These are phyloP conservation scores for Zygoascus ofunaensis DNA, from an alignment of 805 yeast genomes.

Conservation along the genomic window DNA sequence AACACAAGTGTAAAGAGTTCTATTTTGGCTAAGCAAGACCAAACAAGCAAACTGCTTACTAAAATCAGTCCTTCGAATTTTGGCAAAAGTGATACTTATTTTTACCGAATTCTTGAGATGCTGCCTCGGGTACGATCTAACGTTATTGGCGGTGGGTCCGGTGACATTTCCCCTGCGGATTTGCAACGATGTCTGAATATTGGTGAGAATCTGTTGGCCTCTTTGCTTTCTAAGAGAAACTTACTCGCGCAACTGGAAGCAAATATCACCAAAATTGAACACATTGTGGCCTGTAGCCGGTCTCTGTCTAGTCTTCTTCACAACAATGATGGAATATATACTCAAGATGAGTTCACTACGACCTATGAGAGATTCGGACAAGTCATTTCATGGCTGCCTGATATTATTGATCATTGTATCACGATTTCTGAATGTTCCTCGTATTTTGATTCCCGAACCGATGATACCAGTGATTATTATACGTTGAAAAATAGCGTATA, in stretches of 20 bases:
- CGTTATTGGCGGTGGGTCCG: slow-evolving; percentile 47
- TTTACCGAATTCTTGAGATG: slow-evolving; percentile 64
- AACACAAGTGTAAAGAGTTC: slow-evolving; percentile 57
- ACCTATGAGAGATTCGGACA: neutral
- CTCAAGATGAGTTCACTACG: neutral
- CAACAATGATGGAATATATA: neutral
- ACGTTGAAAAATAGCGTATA: neutral
- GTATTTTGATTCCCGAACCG: neutral
- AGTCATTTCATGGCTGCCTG: neutral
- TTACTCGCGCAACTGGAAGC: neutral
- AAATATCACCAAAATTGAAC: neutral
- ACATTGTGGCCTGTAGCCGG: neutral
- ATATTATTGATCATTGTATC: neutral
- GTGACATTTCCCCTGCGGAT: slow-evolving; percentile 69
- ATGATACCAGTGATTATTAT: neutral
- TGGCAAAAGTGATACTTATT: slow-evolving; percentile 41
- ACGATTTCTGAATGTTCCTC: neutral
- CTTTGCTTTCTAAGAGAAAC: slow-evolving; percentile 36
- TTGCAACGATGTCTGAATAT: slow-evolving; percentile 69
- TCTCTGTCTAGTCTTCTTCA: neutral
- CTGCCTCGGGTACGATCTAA: slow-evolving; percentile 70
- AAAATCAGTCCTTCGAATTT: slow-evolving; percentile 16
- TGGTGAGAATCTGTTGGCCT: slow-evolving; percentile 58
- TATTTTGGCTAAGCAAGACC: slow-evolving; percentile 50
- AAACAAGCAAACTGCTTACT: slow-evolving; percentile 55